A percentile compares a stretch with the other conserved stretches of the same genome.
Evolutionary conservation across 176 grass and related monocot species (phyloP).

Genomic region (Hordeum vulgare): DNA sequence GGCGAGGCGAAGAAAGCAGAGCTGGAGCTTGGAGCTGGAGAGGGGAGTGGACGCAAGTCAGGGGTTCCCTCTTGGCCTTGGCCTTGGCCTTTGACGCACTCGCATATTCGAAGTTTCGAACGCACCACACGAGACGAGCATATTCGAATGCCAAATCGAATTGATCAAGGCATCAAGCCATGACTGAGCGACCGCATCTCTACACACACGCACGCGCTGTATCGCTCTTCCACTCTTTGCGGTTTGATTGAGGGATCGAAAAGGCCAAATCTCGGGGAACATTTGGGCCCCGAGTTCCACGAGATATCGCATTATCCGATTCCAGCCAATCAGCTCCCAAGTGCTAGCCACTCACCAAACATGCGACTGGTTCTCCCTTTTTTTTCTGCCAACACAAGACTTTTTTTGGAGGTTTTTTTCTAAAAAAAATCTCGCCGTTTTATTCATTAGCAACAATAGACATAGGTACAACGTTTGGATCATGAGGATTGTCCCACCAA

Average conservation of each 20-base stretch:
- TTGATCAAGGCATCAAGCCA: not conserved
- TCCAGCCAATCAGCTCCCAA: not conserved
- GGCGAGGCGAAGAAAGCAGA: not conserved
- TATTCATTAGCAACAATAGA: no score
- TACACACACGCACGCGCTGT: no score
- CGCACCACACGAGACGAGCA: not conserved
- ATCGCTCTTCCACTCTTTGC: not conserved
- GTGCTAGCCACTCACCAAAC: not conserved
- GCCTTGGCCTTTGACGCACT: not conserved
- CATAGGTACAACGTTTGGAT: no score
- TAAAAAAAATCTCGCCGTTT: no score
- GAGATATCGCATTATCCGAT: conserved; percentile 9
- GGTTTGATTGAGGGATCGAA: not conserved
- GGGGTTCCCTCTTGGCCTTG: not conserved
- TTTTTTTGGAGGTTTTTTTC: no score
- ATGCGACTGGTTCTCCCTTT: no score
- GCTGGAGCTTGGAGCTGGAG: not conserved
- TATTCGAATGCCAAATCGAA: not conserved
- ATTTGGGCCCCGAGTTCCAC: not conserved
- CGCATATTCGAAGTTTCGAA: not conserved
- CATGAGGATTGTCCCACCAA: no score
- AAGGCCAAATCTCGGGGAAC: not conserved
- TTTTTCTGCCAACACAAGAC: no score
- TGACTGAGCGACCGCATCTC: not conserved
- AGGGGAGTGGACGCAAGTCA: not conserved